Evolutionary conservation across 2,329 filamentous ascomycete genomes (phyloP).

Genomic region (Alternaria postmessia): DNA sequence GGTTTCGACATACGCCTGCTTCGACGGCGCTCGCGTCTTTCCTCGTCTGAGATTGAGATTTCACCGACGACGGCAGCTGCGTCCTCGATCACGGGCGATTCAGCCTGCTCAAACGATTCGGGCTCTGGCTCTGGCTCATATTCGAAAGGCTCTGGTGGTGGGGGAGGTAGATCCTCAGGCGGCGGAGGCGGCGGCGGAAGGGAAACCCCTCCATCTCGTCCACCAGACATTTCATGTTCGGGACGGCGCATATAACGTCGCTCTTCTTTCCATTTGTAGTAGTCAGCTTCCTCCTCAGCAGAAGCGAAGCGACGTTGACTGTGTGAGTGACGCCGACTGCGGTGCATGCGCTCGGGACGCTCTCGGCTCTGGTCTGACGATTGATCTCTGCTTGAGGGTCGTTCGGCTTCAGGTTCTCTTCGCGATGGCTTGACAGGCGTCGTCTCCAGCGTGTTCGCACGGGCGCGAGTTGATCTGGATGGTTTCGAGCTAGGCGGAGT

Average conservation of each 20-base stretch:
- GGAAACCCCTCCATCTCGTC: slow-evolving; percentile 35
- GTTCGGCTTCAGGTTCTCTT: slow-evolving; percentile 34
- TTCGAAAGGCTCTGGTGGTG: slow-evolving; percentile 33
- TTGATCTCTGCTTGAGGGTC: slow-evolving; percentile 39
- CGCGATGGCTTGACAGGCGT: slow-evolving; percentile 21
- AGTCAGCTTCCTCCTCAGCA: slow-evolving; percentile 44
- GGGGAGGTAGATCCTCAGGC: slow-evolving; percentile 28
- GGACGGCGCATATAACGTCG: slow-evolving; percentile 34
- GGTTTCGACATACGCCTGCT: slow-evolving; percentile 36
- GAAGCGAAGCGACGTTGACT: slow-evolving; percentile 38
- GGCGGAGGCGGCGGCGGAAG: slow-evolving; percentile 18
- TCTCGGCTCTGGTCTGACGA: slow-evolving; percentile 47
- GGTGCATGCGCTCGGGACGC: slow-evolving; percentile 42
- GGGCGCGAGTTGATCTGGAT: slow-evolving; percentile 33
- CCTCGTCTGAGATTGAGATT: slow-evolving; percentile 38
- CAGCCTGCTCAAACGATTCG: slow-evolving; percentile 15
- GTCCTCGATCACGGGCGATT: slow-evolving; percentile 35
- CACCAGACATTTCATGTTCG: slow-evolving; percentile 41
- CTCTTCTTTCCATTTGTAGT: slow-evolving; percentile 42
- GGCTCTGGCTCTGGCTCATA: slow-evolving; percentile 23
- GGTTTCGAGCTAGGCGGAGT: slow-evolving; percentile 32
- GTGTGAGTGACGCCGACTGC: slow-evolving; percentile 41
- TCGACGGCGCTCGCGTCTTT: slow-evolving; percentile 38
- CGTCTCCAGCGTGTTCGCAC: slow-evolving; percentile 35
- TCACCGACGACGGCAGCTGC: slow-evolving; percentile 36